Evolutionary conservation across 768 basidiomycete species (phyloP), one percentile per base, ranked within the genome.

Genomic region (Lentinula lateritia): DNA sequence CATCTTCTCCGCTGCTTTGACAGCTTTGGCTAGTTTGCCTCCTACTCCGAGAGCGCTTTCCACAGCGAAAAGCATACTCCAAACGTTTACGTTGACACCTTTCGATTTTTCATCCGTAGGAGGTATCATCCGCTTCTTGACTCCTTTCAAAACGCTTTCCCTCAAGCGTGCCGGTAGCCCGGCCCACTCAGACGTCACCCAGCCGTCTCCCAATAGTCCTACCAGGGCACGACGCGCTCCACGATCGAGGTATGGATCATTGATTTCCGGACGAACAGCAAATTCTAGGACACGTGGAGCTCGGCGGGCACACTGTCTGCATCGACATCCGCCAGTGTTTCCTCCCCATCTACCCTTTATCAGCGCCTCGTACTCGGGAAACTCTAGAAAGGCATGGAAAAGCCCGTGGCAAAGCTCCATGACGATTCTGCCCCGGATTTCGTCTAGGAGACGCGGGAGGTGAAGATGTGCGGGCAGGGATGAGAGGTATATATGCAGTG

Each of bases 351-450:
- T 84, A 39, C 90, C 85, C 0, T 78, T 81, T 0, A 89, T 92
- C 65, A 90, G 78, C 12, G 78, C 76, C 65, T 93, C 91, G 70
- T 93, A 93, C 63, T 87, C 86, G n/a, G 82, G 73, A 68, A 93
- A 92, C 32, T 88, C 83, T 50, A 92, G 80, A 68, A 88, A 90
- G 1, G 91, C 89, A 67, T 92, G 92, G 73, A 89, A 93, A 45
- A 95, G 84, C 1, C 94, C 93, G 67, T 95, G 94, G 66, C 89
- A 82, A 84, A 95, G 92, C 72, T 97, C 94, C 65, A 90, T 83
- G 18, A 89, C 84, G 67, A 98, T 85, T 62, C 91, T 84, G 0
- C 90, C 87, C 66, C 93, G 90, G 46, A 90, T 81, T 69, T 98
- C 96, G 61, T 83, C 80, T 63, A 86, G 83, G 4, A 99, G 84